phyloP scores from a whole-genome alignment of 192 early-diverging fungal genomes.

The Coemansia aciculifera region DNA sequence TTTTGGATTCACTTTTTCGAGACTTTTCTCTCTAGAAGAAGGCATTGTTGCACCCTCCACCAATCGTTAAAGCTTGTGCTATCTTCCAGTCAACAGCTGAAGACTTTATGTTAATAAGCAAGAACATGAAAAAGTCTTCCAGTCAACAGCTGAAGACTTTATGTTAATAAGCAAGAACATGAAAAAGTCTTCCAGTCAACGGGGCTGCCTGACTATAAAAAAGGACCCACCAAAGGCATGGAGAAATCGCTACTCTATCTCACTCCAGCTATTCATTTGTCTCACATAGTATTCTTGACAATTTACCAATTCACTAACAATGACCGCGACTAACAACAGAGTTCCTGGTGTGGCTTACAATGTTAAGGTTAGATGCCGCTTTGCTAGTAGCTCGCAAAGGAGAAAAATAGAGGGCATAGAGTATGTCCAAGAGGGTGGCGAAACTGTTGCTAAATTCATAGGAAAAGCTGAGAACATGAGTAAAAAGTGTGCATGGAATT shows the following conservation, averaged over 20 bases:
- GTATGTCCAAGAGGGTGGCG: no score
- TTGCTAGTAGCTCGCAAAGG: no score
- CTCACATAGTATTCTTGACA: background rate
- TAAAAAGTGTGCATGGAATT: no score
- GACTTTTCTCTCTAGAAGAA: background rate
- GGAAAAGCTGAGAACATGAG: no score
- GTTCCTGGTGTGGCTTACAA: no score
- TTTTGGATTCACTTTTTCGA: background rate
- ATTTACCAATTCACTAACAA: no score
- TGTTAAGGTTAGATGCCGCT: no score
- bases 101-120: background rate
- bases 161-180: background rate
- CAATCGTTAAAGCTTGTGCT: background rate
- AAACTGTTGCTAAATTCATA: no score
- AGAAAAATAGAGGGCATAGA: no score
- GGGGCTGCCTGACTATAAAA: background rate
- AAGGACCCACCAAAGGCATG: no score
- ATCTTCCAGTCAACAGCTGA: background rate
- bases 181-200: background rate
- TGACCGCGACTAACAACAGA: no score
- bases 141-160: background rate
- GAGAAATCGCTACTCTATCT: background rate
- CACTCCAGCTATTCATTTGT: background rate
- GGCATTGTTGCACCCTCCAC: background rate
- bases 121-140: background rate